These are phyloP conservation scores for Allium fistulosum DNA, from an alignment of 106 monocot genomes.

Conservation along the genomic window DNA sequence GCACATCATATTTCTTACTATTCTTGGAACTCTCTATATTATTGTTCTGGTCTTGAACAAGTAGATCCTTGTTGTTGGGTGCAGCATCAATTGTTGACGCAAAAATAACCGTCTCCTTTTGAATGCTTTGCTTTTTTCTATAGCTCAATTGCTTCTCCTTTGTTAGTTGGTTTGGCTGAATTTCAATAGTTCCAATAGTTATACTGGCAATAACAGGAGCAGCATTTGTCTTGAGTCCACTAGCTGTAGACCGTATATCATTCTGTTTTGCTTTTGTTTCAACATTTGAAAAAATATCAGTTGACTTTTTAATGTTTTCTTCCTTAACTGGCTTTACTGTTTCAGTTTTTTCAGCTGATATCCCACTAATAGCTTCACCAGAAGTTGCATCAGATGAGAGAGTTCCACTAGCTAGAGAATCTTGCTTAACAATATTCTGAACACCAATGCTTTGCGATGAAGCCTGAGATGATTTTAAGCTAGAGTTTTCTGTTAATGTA, in stretches of 20 bases:
- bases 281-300: background rate
- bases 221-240: background rate
- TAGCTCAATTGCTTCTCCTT: conserved; percentile 46
- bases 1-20: conserved; percentile 19
- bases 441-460: conserved; percentile 5
- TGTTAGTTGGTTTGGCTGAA: background rate
- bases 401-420: background rate
- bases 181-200: no score
- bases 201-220: no score
- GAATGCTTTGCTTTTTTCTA: conserved; percentile 28
- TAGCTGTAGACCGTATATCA: conserved; percentile 1
- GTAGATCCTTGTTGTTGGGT: conserved; percentile 10
- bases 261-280: background rate
- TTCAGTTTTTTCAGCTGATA: background rate
- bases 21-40: conserved; percentile 27
- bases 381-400: background rate
- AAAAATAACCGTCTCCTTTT: background rate
- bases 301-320: conserved; percentile 5
- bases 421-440: conserved; percentile 2
- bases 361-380: background rate
- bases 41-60: conserved; percentile 42
- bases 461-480: conserved; percentile 6
- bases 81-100: conserved; percentile 6
- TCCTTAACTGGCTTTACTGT: background rate
- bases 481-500: conserved; percentile 26